Evolutionary conservation across 2,329 filamentous ascomycete genomes (phyloP).

Genomic region (Didymella sp.): DNA sequence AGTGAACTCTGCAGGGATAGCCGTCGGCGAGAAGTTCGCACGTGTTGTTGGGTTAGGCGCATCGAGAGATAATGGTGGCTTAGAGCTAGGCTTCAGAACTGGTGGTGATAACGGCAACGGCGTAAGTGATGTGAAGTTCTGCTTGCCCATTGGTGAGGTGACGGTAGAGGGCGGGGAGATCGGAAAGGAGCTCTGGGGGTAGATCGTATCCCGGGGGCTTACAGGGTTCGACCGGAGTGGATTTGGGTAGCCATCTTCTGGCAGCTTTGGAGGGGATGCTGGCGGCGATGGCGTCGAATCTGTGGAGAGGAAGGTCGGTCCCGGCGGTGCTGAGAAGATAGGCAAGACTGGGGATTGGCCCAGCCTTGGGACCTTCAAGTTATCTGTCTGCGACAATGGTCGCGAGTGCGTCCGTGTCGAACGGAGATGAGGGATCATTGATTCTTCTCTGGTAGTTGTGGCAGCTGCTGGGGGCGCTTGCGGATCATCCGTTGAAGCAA

Average conservation of each 20-base stretch:
- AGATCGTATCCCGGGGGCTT: slow-evolving; percentile 20
- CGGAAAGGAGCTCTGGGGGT: slow-evolving; percentile 32
- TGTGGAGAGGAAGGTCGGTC: slow-evolving; percentile 45
- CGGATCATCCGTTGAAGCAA: slow-evolving; percentile 31
- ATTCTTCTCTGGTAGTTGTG: not conserved
- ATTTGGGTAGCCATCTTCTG: slow-evolving; percentile 34
- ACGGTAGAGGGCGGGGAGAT: slow-evolving; percentile 36
- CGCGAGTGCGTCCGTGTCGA: not conserved
- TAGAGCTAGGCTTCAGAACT: slow-evolving; percentile 43
- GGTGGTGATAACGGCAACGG: slow-evolving; percentile 46
- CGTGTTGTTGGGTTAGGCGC: slow-evolving; percentile 44
- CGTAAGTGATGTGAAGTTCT: slow-evolving; percentile 32
- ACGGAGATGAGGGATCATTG: slow-evolving; percentile 25
- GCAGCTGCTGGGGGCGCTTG: slow-evolving; percentile 17
- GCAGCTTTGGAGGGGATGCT: slow-evolving; percentile 35
- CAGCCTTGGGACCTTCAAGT: not conserved
- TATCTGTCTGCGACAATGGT: not conserved
- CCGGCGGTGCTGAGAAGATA: slow-evolving; percentile 24
- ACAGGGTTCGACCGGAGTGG: slow-evolving; percentile 34
- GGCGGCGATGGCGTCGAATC: slow-evolving; percentile 46
- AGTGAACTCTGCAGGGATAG: slow-evolving; percentile 23
- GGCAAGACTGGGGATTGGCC: slow-evolving; percentile 15
- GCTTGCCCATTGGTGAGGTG: slow-evolving; percentile 29
- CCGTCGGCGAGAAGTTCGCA: slow-evolving; percentile 37
- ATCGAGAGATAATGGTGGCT: slow-evolving; percentile 40